Percentiles rank a stretch among this genome's conserved stretches.
Conservation (phyloP, 2,329 filamentous ascomycete genomes). For the Claviceps cyperi region DNA sequence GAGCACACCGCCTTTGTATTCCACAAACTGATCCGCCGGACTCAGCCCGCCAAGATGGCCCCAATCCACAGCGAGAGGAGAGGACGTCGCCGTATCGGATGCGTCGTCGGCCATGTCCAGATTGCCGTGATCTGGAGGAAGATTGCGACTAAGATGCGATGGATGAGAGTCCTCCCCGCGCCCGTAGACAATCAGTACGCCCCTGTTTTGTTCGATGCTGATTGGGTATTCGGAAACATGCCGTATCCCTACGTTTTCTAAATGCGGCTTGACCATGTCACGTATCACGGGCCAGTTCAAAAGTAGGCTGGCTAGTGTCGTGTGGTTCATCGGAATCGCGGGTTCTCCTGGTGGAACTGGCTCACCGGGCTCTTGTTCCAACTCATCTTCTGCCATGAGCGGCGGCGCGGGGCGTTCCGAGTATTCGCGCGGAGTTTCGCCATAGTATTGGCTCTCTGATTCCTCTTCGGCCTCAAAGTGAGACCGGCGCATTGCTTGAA, state of each 20-base stretch:
- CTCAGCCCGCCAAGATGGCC: conserved; percentile 41
- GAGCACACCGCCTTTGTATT: conserved; percentile 24
- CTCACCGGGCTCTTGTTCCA: conserved; percentile 36
- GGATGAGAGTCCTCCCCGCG: conserved; percentile 59
- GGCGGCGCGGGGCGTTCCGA: conserved; percentile 14
- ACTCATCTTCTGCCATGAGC: conserved; percentile 29
- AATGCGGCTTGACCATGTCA: conserved; percentile 40
- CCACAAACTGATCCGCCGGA: conserved; percentile 24
- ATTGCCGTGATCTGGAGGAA: conserved; percentile 20
- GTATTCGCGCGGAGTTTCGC: conserved; percentile 14
- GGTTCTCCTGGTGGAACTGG: conserved; percentile 44
- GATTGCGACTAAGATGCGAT: conserved; percentile 32
- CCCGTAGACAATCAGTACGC: conserved; percentile 61
- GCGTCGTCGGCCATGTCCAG: conserved; percentile 32
- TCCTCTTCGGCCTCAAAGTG: conserved; percentile 6
- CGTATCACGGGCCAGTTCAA: conserved; percentile 58
- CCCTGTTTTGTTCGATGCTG: conserved; percentile 57
- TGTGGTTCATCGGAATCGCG: conserved; percentile 72
- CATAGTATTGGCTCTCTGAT: conserved; percentile 9
- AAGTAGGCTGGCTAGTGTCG: conserved; percentile 74
- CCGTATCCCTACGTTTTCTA: conserved; percentile 35
- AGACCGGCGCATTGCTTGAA: conserved; percentile 11
- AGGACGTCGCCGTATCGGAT: conserved; percentile 38
- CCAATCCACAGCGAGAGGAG: conserved; percentile 38
- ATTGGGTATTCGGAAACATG: conserved; percentile 61